Conservation (phyloP, 148 eudicot species). For the Salicornia ramosissima region DNA sequence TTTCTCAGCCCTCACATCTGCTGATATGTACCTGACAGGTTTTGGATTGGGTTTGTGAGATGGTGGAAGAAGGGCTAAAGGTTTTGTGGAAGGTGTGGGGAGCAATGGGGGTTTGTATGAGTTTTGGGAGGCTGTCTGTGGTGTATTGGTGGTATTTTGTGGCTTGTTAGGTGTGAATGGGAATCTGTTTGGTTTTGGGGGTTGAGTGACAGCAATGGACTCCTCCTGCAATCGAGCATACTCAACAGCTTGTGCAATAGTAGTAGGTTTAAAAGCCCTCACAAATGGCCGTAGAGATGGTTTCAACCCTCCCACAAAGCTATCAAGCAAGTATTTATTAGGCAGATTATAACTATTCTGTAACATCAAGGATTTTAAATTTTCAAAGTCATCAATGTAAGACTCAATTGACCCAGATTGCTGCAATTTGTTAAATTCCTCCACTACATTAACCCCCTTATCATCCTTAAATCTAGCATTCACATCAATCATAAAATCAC, state of each 20-base stretch:
- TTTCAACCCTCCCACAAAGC: neutral
- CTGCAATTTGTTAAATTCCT: neutral
- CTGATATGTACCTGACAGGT: too few species aligned
- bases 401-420: neutral
- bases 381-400: neutral
- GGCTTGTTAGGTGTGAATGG: too few species aligned
- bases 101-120: too few species aligned
- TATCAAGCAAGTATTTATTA: neutral
- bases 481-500: neutral
- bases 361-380: neutral
- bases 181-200: too few species aligned
- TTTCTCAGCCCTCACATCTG: neutral
- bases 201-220: neutral
- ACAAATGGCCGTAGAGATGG: neutral
- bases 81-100: neutral
- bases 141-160: too few species aligned
- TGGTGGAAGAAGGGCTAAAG: neutral
- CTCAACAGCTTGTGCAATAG: neutral
- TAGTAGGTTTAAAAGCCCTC: neutral
- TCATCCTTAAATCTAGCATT: conserved; percentile 2
- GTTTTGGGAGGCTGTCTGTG: neutral
- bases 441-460: neutral
- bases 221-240: neutral
- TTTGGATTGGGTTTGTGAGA: neutral
- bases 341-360: neutral